Evolutionary conservation across 768 basidiomycete genomes (phyloP).

Genomic region (Podaxis mareebaensis): DNA sequence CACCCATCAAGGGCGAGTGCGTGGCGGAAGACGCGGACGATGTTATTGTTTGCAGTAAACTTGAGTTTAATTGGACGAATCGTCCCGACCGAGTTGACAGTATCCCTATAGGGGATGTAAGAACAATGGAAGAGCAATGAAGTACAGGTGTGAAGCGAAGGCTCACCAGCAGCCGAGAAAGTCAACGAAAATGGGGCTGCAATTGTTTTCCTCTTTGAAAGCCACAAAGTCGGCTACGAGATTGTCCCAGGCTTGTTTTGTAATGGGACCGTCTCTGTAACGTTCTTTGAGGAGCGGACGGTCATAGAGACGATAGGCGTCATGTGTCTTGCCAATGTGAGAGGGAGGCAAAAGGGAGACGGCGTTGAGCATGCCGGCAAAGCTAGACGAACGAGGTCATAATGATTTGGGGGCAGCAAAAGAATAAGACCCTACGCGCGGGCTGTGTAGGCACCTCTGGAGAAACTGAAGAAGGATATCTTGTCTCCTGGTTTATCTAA

Average conservation of each 20-base stretch:
- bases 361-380: conserved; percentile 22
- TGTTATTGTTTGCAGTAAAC: conserved; percentile 45
- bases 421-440: conserved; percentile 18
- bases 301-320: conserved; percentile 14
- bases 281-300: not conserved
- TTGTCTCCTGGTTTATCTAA: conserved; percentile 10
- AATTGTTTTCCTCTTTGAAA: conserved; percentile 46
- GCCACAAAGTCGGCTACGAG: conserved; percentile 18
- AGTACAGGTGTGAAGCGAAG: not conserved
- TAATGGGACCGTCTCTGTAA: conserved; percentile 15
- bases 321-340: conserved; percentile 17
- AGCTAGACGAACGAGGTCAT: not conserved
- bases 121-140: not conserved
- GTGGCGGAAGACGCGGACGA: conserved; percentile 51
- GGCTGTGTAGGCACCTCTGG: conserved; percentile 23
- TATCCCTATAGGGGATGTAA: conserved; percentile 41
- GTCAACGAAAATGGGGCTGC: conserved; percentile 37
- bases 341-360: conserved; percentile 23
- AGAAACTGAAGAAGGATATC: conserved; percentile 18
- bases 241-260: conserved; percentile 19
- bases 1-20: conserved; percentile 56
- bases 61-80: conserved; percentile 42
- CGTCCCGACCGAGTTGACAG: conserved; percentile 53
- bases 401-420: not conserved
- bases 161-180: not conserved